Base-by-base conservation (phyloP, 768 basidiomycete species). In the Rhizopogon vinicolor region DNA sequence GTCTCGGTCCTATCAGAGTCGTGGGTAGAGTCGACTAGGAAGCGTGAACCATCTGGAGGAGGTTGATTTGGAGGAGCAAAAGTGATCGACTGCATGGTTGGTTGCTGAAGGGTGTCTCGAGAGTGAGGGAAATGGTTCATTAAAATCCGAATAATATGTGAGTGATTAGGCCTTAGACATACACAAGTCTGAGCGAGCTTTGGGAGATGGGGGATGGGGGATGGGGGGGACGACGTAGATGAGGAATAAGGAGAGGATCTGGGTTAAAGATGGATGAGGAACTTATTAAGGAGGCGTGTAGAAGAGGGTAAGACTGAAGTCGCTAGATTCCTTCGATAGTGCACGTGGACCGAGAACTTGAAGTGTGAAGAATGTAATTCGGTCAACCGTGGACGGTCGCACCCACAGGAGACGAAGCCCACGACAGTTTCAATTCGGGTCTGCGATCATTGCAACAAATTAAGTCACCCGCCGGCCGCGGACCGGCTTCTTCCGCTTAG, bases 71-170 rank as follows among this genome's bases (percentile, higher is more conserved):
- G 61, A 41, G 64, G 49, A 37, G 61, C 49, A 28, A 70, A 65
- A 10, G 64, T 51, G 56, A 71, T 59, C 52, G 66, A 49, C 3
- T 63, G 55, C 44, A 63, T 40, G 10, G 53, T 51, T 25, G 62
- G 62, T 18, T 29, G 53, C 9, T 55, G 41, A 45, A 35, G 60
- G 58, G 19, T 28, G 2, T 65, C 61, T 29, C 56, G 62, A 52
- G 67, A 52, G 53, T 66, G 72, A 53, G 70, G 22, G 44, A 62
- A 69, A 53, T 66, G 65, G 60, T 78, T 70, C 77, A 78, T 58
- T 54, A 58, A 51, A 52, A 50, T 22, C 12, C n/a, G 25, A 40
- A 39, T 54, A n/a, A 28, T 25, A 25, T 46, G 35, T 28, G 41
- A 31, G 40, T 10, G 33, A 53, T 49, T 41, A 52, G 3, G 25